A percentile compares a stretch with the other conserved stretches of the same genome.
phyloP scores from a whole-genome alignment of 1,284 basidiomycete genomes.

The Tilletia walkeri region DNA sequence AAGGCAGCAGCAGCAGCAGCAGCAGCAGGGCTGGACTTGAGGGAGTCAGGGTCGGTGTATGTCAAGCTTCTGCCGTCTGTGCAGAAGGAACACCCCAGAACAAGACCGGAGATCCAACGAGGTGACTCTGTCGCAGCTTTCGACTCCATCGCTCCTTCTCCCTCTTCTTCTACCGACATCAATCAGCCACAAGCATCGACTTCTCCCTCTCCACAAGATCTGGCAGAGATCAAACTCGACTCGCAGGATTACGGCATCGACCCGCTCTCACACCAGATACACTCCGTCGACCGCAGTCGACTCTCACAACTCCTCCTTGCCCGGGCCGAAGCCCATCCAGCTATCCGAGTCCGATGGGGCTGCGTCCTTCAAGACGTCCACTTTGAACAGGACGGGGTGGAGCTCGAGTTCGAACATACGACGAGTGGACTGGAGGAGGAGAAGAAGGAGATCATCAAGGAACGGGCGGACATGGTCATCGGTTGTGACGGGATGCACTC shows the following conservation, averaged over 20 bases:
- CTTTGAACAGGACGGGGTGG: slow-evolving; percentile 58
- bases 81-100: neutral
- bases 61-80: too few species aligned
- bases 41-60: too few species aligned
- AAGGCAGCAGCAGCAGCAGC: neutral
- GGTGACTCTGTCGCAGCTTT: neutral
- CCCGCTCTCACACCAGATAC: slow-evolving; percentile 86
- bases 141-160: neutral
- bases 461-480: slow-evolving; percentile 33
- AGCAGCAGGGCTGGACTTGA: neutral
- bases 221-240: neutral
- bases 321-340: slow-evolving; percentile 66
- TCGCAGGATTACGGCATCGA: slow-evolving; percentile 78
- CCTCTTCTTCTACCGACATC: slow-evolving; percentile 11
- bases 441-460: neutral
- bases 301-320: slow-evolving; percentile 82
- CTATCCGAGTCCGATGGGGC: slow-evolving; percentile 72
- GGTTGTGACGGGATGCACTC: slow-evolving; percentile 43
- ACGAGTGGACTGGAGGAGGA: slow-evolving; percentile 4
- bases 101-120: neutral
- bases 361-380: slow-evolving; percentile 69
- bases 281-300: slow-evolving; percentile 83
- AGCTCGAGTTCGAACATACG: slow-evolving; percentile 16
- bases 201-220: neutral
- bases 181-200: slow-evolving; percentile 16